Evolutionary conservation across 140 eudicot genomes (phyloP), one percentile per base, ranked within the genome.

Genomic region (Stevia rebaudiana): DNA sequence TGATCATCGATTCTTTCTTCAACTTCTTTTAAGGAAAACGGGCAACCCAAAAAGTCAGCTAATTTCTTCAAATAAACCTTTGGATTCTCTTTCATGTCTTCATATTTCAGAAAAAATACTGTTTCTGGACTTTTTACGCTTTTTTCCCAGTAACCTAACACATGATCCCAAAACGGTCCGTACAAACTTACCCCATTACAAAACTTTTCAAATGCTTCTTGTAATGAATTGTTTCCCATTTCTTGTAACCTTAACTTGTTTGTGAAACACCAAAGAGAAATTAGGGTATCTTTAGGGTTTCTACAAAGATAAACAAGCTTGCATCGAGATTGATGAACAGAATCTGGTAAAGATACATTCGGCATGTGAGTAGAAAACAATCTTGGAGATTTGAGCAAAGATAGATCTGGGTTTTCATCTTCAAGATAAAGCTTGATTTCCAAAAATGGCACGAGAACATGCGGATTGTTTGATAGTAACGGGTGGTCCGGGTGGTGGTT

Each of bases 151-250:
- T 76, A 76, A 8, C 54, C 77, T 7, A 79, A 48, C 41, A 76
- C 68, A 55, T 83, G 89, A 31, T 83, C 83, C 90, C 86, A 83
- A 48, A 67, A 74, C 7, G 90, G 86, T 8, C 90, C 90, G 66
- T 47, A 80, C 3, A 63, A 12, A 44, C 76, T 72, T n/a, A 75
- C 80, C n/a, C 91, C 91, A 16, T 39, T 11, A 46, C 92, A 84
- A 49, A 81, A 84, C 66, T 10, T n/a, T 2, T 84, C 84, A 39
- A 81, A 70, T 1, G 42, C 79, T 3, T 75, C 77, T 28, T 75
- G 71, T 8, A 81, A n/a, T 3, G 78, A 25, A 39, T 25, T 63
- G 0, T 30, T 46, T 3, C 58, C 78, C 37, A 12, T 37, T 6
- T 64, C 39, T 7, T 56, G 10, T 0, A 67, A 71, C 41, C 80